Percentiles rank a stretch among this genome's conserved stretches.
Evolutionary conservation across 495 filamentous ascomycete genomes (phyloP).

Genomic region (Aspergillus mulundensis): DNA sequence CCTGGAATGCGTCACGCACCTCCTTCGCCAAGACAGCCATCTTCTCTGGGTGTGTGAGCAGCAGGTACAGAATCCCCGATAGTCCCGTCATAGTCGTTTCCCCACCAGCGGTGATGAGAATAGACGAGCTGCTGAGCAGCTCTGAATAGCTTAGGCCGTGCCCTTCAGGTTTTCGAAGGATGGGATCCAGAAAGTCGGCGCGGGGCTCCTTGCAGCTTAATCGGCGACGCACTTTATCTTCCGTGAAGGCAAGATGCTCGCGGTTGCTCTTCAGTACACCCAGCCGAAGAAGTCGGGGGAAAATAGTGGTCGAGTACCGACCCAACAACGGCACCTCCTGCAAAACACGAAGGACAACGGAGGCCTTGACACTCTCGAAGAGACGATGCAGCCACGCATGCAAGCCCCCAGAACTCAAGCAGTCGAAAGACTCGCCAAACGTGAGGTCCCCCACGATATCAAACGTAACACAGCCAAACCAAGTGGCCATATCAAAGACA

Average conservation of each 20-base stretch:
- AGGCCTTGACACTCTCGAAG: neutral
- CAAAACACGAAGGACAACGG: no score
- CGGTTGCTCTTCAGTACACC: no score
- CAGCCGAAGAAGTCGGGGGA: no score
- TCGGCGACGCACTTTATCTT: no score
- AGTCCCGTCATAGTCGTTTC: neutral
- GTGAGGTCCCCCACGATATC: neutral
- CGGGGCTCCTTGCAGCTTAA: no score
- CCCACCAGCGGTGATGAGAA: neutral
- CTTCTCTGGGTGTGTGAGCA: neutral
- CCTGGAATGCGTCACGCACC: neutral
- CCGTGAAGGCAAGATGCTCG: no score
- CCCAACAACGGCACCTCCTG: no score
- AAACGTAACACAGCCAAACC: neutral
- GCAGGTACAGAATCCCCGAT: neutral
- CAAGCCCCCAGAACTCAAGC: neutral
- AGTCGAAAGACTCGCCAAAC: neutral
- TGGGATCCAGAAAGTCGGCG: no score
- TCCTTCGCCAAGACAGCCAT: neutral
- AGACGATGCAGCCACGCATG: neutral
- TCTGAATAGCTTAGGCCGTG: no score
- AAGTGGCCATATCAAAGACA: neutral
- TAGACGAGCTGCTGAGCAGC: no score
- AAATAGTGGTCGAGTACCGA: no score
- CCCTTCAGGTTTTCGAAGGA: neutral